Conservation (phyloP, 2,329 filamentous ascomycete species). For the Penicillium glabrum region DNA sequence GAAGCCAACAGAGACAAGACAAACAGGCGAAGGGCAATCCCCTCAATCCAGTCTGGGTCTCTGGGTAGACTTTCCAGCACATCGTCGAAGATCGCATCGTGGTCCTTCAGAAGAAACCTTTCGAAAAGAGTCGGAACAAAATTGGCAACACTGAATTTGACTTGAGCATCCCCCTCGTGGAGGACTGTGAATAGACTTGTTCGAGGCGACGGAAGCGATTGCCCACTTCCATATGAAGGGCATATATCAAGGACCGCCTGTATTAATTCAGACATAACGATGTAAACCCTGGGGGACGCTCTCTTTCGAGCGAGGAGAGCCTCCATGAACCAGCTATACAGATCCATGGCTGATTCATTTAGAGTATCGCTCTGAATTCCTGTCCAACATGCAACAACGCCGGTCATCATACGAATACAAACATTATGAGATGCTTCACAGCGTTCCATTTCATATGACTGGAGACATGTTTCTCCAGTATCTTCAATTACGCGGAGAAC, state of each 20-base stretch:
- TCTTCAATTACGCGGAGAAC: constrained; percentile 48
- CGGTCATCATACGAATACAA: constrained; percentile 67
- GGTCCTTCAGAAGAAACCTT: constrained; percentile 76
- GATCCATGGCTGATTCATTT: constrained; percentile 65
- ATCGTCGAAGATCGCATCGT: constrained; percentile 82
- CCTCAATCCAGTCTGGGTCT: constrained; percentile 70
- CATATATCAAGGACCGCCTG: constrained; percentile 67
- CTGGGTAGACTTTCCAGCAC: constrained; percentile 76
- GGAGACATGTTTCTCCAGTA: constrained; percentile 50
- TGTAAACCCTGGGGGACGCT: constrained; percentile 68
- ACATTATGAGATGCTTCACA: constrained; percentile 72
- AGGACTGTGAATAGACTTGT: constrained; percentile 76
- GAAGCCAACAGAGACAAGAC: constrained; percentile 76
- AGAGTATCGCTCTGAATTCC: constrained; percentile 58
- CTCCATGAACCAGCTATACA: constrained; percentile 77
- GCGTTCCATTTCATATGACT: constrained; percentile 62
- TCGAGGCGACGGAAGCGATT: constrained; percentile 62
- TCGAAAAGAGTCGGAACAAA: constrained; percentile 74
- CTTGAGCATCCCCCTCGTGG: constrained; percentile 61
- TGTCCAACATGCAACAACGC: constrained; percentile 64
- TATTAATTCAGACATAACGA: constrained; percentile 66
- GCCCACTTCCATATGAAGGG: constrained; percentile 64
- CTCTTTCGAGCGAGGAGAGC: constrained; percentile 66
- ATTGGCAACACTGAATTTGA: constrained; percentile 74
- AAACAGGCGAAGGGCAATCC: constrained; percentile 79